Evolutionary conservation across 306 rosid species (phyloP).

Genomic region (Parietaria judaica): DNA sequence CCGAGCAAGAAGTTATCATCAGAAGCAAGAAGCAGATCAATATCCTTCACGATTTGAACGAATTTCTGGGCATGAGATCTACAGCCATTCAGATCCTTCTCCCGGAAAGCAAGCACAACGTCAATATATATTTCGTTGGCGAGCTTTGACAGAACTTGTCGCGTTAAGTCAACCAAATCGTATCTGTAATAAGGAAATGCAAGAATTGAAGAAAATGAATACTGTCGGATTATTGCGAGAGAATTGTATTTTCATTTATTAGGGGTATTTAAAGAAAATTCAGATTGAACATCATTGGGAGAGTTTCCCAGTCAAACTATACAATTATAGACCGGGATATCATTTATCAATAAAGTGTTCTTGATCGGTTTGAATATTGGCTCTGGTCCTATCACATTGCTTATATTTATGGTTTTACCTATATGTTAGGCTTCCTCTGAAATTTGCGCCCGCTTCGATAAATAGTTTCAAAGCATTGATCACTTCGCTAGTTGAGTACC

Average conservation of each 20-base stretch:
- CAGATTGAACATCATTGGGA: too few species aligned
- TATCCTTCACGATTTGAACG: conserved; percentile 69
- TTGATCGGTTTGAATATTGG: too few species aligned
- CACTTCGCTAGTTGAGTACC: conserved; percentile 68
- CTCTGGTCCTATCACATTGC: too few species aligned
- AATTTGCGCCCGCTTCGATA: conserved; percentile 47
- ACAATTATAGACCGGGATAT: too few species aligned
- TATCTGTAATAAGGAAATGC: conserved; percentile 35
- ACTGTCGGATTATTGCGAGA: not conserved
- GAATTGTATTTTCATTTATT: too few species aligned
- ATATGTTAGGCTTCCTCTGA: conserved; percentile 59
- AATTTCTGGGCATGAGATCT: conserved; percentile 47
- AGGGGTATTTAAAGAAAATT: too few species aligned
- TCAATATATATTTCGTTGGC: conserved; percentile 65
- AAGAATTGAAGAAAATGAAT: not conserved
- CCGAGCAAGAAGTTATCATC: conserved; percentile 80
- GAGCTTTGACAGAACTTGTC: conserved; percentile 81
- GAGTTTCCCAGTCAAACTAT: too few species aligned
- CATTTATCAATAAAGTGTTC: too few species aligned
- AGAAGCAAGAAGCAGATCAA: conserved; percentile 67
- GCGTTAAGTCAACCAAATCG: conserved; percentile 85
- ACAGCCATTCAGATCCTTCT: conserved; percentile 44
- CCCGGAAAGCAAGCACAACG: conserved; percentile 50
- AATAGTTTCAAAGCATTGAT: conserved; percentile 57
- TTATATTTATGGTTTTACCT: conserved; percentile 36